phyloP scores from a whole-genome alignment of 164 flowering plant genomes.

The Annona squamosa region DNA sequence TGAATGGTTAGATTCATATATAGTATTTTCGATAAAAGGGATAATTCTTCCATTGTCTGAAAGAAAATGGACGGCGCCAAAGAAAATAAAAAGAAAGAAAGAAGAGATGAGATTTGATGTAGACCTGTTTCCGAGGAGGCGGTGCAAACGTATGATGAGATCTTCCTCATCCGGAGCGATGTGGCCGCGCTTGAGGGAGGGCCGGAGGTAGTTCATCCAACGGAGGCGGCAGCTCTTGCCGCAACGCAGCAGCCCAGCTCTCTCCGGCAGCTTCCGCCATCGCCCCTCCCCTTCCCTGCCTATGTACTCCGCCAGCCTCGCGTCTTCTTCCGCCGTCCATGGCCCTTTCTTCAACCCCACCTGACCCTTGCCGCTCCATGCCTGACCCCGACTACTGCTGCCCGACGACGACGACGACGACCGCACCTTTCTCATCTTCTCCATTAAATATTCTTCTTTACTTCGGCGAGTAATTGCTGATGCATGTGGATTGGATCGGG shows the following conservation, averaged over 20 bases:
- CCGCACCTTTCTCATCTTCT: constrained; percentile 3
- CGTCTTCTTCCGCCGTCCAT: constrained; percentile 66
- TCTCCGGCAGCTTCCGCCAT: constrained; percentile 56
- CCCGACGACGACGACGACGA: neutral
- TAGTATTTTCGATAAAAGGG: neutral
- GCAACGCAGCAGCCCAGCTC: constrained; percentile 62
- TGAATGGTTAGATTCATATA: neutral
- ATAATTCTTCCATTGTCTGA: neutral
- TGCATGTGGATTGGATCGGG: too few species aligned
- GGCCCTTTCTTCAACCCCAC: constrained; percentile 60
- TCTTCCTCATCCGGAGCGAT: constrained; percentile 69
- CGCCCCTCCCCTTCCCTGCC: constrained; percentile 49
- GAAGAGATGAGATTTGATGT: neutral
- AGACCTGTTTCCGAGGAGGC: constrained; percentile 68
- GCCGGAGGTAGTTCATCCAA: constrained; percentile 76
- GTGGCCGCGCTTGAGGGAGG: constrained; percentile 63
- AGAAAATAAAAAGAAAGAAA: neutral
- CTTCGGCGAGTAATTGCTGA: too few species aligned
- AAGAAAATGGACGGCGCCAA: neutral
- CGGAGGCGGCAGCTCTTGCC: constrained; percentile 82
- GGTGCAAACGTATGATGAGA: constrained; percentile 71
- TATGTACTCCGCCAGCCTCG: constrained; percentile 32
- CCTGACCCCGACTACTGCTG: neutral
- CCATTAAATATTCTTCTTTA: neutral
- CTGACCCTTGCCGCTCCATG: constrained; percentile 37